phyloP scores from a whole-genome alignment of 441 rosid genomes.

The Brassica balearica region DNA sequence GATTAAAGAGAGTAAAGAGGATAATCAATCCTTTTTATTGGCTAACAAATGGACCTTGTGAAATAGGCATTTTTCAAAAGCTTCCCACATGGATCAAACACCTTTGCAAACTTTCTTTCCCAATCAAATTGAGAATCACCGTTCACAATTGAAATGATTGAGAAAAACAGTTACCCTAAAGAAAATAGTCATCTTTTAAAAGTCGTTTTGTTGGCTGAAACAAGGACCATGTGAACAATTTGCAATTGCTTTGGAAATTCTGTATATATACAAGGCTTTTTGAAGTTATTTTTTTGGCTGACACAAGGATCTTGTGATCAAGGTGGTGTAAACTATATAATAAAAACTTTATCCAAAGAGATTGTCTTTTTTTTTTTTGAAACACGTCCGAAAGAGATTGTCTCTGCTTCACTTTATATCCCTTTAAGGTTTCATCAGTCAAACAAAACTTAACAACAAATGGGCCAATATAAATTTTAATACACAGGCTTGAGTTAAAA shows the following conservation, averaged over 20 bases:
- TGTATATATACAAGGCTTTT: background rate
- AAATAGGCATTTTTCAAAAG: background rate
- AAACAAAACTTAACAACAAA: background rate
- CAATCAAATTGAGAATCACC: background rate
- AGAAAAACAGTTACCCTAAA: background rate
- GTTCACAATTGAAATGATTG: background rate
- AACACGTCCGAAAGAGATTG: background rate
- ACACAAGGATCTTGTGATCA: background rate
- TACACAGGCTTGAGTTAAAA: background rate
- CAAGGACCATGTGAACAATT: background rate
- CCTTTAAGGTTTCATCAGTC: background rate
- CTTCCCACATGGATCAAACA: background rate
- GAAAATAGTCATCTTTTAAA: background rate
- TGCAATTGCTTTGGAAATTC: background rate
- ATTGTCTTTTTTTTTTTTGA: no score
- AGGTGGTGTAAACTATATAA: background rate
- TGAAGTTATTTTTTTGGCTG: background rate
- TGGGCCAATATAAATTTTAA: background rate
- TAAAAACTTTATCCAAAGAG: background rate
- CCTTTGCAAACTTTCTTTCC: constrained; percentile 2
- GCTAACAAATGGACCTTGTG: background rate
- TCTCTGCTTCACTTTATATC: background rate
- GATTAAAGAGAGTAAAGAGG: background rate
- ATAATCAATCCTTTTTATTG: background rate
- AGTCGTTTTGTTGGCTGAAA: background rate